Evolutionary conservation across 129 eudicot genomes (phyloP).

Genomic region (Daucus carota): DH1_v3.0 NC_030387.2:12623001-12623500

Average conservation of each 20-base stretch:
- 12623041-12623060: neutral
- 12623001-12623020: neutral
- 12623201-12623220: neutral
- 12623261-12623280: neutral
- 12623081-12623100: neutral
- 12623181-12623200: neutral
- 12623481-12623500: no score
- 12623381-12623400: no score
- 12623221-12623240: neutral
- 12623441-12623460: no score
- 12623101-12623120: slow-evolving; percentile 8
- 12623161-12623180: slow-evolving; percentile 7
- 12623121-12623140: slow-evolving; percentile 1
- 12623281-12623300: no score
- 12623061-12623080: neutral
- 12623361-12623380: no score
- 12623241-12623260: neutral
- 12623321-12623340: no score
- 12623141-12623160: neutral
- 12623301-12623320: no score
- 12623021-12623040: no score
- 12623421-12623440: no score
- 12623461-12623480: no score
- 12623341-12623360: no score
- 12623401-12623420: no score